Base-by-base conservation (phyloP, 2,329 filamentous ascomycete genomes). In the Penicillium rolfsii region DNA sequence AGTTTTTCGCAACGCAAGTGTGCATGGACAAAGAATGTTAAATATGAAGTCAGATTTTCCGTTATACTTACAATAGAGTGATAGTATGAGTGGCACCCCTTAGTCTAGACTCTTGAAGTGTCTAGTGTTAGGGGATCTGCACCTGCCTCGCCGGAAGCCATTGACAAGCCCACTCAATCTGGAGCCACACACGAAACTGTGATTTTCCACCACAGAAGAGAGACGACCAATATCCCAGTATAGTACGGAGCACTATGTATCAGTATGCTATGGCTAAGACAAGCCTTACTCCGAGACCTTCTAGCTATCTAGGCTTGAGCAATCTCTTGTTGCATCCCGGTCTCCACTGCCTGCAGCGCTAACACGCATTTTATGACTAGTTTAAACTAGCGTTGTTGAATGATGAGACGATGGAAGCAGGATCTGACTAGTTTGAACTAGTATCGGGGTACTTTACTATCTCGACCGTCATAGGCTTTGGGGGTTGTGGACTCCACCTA, bases 51-150 rank as follows among this genome's bases (percentile, higher is more conserved):
- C 28, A 26, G 2, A 40, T 2, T 35, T 12, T 7, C 33, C 33
- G 9, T 52, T 2, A 0, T 41, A 6, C 11, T 41, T 8, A 41
- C n/a, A 22, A 19, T 22, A 22, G 40, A 24, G 40, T 43, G 19
- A 43, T 19, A 28, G 22, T 9, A 26, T 59, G 57, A 55, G 35
- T 59, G 57, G 49, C 49, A 60, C 19, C 55, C 52, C 43, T 55
- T 50, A 55, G 22, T 24, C 35, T 16, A 24, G 41, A 49, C 9
- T 16, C n/a, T 26, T 35, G 50, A 52, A 52, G 16, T 14, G 6
- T 36, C 7, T 16, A 22, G 8, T 8, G 16, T 35, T 30, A 16
- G 22, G 19, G 28, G 22, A 50, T 28, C 46, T 19, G 22, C 16
- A 35, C 28, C 46, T 33, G 28, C 8, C 8, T 33, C 26, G 7